Percentiles rank a stretch among this genome's conserved stretches.
These are phyloP conservation scores for Termitomyces sp. DNA, from an alignment of 768 basidiomycete genomes.

Conservation along the genomic window DNA sequence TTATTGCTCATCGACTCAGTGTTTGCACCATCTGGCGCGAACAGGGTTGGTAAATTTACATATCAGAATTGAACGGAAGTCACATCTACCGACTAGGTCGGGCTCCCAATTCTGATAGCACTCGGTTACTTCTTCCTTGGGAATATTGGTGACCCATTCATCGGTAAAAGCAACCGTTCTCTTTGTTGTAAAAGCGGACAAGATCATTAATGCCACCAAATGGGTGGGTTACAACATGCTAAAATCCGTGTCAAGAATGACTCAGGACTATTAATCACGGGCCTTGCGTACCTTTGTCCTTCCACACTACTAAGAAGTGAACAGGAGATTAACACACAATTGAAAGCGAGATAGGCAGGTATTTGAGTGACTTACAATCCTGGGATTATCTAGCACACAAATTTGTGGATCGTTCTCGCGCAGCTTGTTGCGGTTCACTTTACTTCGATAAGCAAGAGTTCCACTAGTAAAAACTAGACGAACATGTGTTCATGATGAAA, in stretches of 20 bases:
- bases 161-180: constrained; percentile 12
- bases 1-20: constrained; percentile 35
- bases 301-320: constrained; percentile 5
- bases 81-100: neutral
- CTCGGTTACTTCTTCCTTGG: neutral
- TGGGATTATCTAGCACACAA: neutral
- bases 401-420: neutral
- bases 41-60: neutral
- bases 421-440: neutral
- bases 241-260: neutral
- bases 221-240: constrained; percentile 22
- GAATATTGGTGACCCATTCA: constrained; percentile 14
- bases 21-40: constrained; percentile 18
- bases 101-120: constrained; percentile 3
- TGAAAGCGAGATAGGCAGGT: neutral
- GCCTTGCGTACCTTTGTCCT: neutral
- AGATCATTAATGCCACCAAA: constrained; percentile 16
- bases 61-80: neutral
- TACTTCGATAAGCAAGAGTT: constrained; percentile 1
- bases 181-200: constrained; percentile 15
- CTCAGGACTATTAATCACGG: too few relatives aligned
- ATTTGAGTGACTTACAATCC: constrained; percentile 1
- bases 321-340: neutral
- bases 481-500: neutral
- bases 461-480: neutral